A percentile compares a stretch with the other conserved stretches of the same genome.
Conservation (phyloP, 2,329 filamentous ascomycete species). For the Daldinia eschscholtzii region DNA sequence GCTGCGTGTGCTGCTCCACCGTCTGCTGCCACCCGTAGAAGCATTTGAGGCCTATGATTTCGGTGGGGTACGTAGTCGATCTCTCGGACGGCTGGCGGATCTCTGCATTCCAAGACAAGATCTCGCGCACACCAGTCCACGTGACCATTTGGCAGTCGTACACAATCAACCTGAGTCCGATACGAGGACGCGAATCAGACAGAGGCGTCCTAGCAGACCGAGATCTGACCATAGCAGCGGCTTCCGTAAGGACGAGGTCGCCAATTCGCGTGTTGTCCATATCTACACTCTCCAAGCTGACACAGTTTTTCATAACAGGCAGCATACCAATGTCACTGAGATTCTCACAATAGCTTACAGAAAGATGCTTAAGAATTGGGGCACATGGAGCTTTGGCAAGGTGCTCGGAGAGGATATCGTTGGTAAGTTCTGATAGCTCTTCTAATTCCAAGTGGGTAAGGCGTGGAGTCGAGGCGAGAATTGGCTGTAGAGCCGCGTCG, state of each 20-base stretch:
- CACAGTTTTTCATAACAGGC: constrained; percentile 81
- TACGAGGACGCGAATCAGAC: constrained; percentile 59
- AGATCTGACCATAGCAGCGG: constrained; percentile 80
- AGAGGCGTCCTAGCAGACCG: constrained; percentile 65
- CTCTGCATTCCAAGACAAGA: constrained; percentile 87
- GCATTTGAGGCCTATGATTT: constrained; percentile 89
- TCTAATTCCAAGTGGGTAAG: constrained; percentile 92
- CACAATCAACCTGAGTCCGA: constrained; percentile 81
- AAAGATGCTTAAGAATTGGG: constrained; percentile 79
- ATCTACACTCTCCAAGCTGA: constrained; percentile 76
- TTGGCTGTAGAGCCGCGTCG: constrained; percentile 76
- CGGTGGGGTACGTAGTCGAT: constrained; percentile 72
- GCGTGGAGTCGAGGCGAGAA: constrained; percentile 80
- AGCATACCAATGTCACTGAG: constrained; percentile 87
- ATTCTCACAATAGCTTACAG: constrained; percentile 89
- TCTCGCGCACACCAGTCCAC: constrained; percentile 90
- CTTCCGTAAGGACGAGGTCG: constrained; percentile 86
- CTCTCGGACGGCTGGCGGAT: constrained; percentile 65
- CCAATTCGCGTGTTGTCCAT: constrained; percentile 95
- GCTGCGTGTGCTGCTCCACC: constrained; percentile 91
- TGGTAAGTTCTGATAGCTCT: constrained; percentile 82
- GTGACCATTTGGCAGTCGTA: constrained; percentile 95
- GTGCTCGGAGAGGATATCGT: constrained; percentile 76
- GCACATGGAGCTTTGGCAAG: constrained; percentile 83
- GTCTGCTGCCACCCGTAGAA: constrained; percentile 97